Conservation (phyloP, 2,329 filamentous ascomycete species). For the Claviceps fusiformis region DNA sequence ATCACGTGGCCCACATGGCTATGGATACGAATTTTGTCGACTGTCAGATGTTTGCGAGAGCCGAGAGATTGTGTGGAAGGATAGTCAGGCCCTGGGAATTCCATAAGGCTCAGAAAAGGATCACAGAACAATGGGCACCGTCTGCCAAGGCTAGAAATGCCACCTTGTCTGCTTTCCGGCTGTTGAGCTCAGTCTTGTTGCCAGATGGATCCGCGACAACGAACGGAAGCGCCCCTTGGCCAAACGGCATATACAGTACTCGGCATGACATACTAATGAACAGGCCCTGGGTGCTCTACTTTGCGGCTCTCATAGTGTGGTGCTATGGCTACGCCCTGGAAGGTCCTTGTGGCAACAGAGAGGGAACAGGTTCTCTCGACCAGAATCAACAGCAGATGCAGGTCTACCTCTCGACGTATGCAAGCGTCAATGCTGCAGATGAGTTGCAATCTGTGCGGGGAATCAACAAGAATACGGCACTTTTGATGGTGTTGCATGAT, state of each 20-base stretch:
- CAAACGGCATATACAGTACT: slow-evolving; percentile 48
- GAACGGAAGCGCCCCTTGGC: slow-evolving; percentile 24
- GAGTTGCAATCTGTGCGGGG: slow-evolving; percentile 61
- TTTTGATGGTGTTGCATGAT: slow-evolving; percentile 68
- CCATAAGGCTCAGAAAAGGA: slow-evolving; percentile 62
- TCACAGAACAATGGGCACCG: slow-evolving; percentile 82
- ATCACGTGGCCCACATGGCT: slow-evolving; percentile 92
- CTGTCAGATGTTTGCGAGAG: slow-evolving; percentile 87
- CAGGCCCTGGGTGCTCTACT: slow-evolving; percentile 89
- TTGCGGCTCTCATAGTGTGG: slow-evolving; percentile 79
- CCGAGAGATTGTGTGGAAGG: slow-evolving; percentile 71
- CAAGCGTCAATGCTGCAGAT: slow-evolving; percentile 39
- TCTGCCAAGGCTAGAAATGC: slow-evolving; percentile 81
- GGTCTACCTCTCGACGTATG: slow-evolving; percentile 59
- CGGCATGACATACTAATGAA: slow-evolving; percentile 84
- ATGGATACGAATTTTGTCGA: slow-evolving; percentile 98
- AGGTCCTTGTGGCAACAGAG: slow-evolving; percentile 49
- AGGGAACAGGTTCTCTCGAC: slow-evolving; percentile 41
- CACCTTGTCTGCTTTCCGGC: slow-evolving; percentile 81
- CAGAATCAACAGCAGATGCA: slow-evolving; percentile 69
- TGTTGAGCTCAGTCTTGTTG: slow-evolving; percentile 72
- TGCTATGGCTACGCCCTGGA: slow-evolving; percentile 86
- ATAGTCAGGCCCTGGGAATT: slow-evolving; percentile 75
- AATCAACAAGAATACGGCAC: slow-evolving; percentile 62
- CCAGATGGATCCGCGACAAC: slow-evolving; percentile 28